A percentile compares a stretch with the other conserved stretches of the same genome.
These are phyloP conservation scores for Irpex sp. DNA, from an alignment of 1,284 basidiomycete species.

Conservation along the genomic window DNA sequence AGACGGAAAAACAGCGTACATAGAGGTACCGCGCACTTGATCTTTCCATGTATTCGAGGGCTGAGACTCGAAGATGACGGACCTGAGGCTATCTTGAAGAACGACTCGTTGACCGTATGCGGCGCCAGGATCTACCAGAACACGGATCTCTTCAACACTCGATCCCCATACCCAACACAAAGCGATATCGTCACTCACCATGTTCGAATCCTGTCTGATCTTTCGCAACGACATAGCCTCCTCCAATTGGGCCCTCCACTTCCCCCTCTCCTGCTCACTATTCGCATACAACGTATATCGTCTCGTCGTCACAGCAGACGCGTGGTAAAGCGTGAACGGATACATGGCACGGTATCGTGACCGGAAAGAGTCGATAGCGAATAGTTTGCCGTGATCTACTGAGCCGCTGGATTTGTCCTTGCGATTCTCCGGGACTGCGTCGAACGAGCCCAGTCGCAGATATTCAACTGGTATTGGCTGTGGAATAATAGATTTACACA, in stretches of 20 bases:
- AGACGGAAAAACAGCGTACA: conserved; percentile 36
- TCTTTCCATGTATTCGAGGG: conserved; percentile 48
- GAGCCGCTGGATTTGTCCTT: conserved; percentile 42
- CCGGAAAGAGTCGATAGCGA: conserved; percentile 45
- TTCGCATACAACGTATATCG: conserved; percentile 69
- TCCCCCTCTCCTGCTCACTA: conserved; percentile 51
- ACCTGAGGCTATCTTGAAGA: conserved; percentile 48
- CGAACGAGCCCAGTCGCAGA: conserved; percentile 65
- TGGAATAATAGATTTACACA: background rate
- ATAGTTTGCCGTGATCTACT: conserved; percentile 50
- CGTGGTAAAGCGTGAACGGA: conserved; percentile 75
- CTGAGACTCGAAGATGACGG: conserved; percentile 20
- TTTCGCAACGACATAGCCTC: conserved; percentile 60
- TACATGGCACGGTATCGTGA: conserved; percentile 51
- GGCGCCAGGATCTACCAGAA: conserved; percentile 59
- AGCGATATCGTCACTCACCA: conserved; percentile 41
- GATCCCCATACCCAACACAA: background rate
- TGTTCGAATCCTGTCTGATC: conserved; percentile 63
- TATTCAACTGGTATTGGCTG: conserved; percentile 77
- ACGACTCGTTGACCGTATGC: conserved; percentile 52
- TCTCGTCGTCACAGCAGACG: conserved; percentile 47
- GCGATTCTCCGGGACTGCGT: conserved; percentile 50
- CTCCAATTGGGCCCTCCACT: conserved; percentile 59
- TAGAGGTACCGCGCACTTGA: conserved; percentile 57
- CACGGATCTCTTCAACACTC: background rate